Percentiles rank a stretch among this genome's conserved stretches.
These are phyloP conservation scores for Taxillus chinensis DNA, from an alignment of 164 flowering plant genomes.

Conservation along the genomic window DNA sequence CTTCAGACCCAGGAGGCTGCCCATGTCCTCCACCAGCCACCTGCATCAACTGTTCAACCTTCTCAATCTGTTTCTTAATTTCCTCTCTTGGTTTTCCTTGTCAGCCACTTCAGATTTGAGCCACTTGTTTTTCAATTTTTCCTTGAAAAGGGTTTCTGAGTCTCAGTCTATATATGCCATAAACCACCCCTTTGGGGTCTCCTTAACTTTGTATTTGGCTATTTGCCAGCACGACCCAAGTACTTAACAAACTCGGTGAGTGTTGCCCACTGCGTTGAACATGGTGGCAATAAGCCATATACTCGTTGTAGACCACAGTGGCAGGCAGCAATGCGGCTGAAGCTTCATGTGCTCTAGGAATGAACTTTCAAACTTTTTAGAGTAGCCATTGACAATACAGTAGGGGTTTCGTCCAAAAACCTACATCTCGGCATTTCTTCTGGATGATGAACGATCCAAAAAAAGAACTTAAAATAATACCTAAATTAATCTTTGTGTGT, in stretches of 20 bases:
- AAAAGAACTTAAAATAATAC: too few species aligned
- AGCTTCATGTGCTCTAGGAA: slow-evolving; percentile 78
- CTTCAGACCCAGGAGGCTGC: slow-evolving; percentile 12
- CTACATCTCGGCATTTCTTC: slow-evolving; percentile 36
- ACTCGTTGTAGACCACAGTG: slow-evolving; percentile 84
- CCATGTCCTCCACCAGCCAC: slow-evolving; percentile 4
- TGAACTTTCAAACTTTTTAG: slow-evolving; percentile 61
- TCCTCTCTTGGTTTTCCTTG: slow-evolving; percentile 74
- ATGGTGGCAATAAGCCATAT: slow-evolving; percentile 68
- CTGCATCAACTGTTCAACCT: slow-evolving; percentile 39
- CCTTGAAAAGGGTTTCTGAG: slow-evolving; percentile 74
- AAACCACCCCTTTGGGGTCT: slow-evolving; percentile 93
- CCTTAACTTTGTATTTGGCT: slow-evolving; percentile 91
- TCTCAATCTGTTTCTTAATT: slow-evolving; percentile 68
- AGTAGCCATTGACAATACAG: slow-evolving; percentile 60
- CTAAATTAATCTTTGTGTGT: too few species aligned
- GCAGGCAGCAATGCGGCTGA: slow-evolving; percentile 67
- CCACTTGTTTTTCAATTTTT: slow-evolving; percentile 61
- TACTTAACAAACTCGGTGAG: slow-evolving; percentile 85
- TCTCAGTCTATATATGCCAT: slow-evolving; percentile 79
- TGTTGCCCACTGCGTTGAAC: slow-evolving; percentile 66
- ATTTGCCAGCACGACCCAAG: slow-evolving; percentile 67
- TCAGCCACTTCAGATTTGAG: slow-evolving; percentile 57
- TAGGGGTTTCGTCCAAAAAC: slow-evolving; percentile 78
- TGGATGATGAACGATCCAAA: too few species aligned